Conservation (phyloP, 2,329 filamentous ascomycete species). For the Aphanocladium album region DNA sequence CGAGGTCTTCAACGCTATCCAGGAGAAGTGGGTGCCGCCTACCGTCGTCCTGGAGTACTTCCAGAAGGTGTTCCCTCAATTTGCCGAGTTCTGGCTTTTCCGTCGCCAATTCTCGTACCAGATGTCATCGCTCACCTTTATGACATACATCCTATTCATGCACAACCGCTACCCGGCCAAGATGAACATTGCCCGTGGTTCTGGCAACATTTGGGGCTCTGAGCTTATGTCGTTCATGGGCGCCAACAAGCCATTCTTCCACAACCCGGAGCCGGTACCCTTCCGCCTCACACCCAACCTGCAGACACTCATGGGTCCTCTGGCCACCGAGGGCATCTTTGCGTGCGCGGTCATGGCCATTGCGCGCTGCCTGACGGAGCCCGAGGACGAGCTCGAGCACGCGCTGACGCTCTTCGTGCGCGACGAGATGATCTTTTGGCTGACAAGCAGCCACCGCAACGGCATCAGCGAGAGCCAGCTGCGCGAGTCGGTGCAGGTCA, state of each 20-base stretch:
- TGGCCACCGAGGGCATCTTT: constrained; percentile 95
- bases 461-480: constrained; percentile 57
- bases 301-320: constrained; percentile 90
- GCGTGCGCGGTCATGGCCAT: constrained; percentile 95
- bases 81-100: constrained; percentile 97
- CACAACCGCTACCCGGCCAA: constrained; percentile 94
- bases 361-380: constrained; percentile 86
- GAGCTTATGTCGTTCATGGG: constrained; percentile 92
- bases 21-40: constrained; percentile 85
- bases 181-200: constrained; percentile 80
- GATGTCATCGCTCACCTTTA: constrained; percentile 89
- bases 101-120: constrained; percentile 95
- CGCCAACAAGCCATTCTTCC: constrained; percentile 77
- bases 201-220: constrained; percentile 92
- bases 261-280: constrained; percentile 91
- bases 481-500: constrained; percentile 74
- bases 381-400: constrained; percentile 86
- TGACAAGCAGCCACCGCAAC: constrained; percentile 68
- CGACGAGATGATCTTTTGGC: constrained; percentile 98
- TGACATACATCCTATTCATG: constrained; percentile 98
- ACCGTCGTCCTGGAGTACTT: constrained; percentile 84
- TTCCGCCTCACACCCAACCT: constrained; percentile 97
- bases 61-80: constrained; percentile 80
- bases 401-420: constrained; percentile 91
- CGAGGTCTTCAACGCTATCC: constrained; percentile 92